phyloP scores from a whole-genome alignment of 1,284 basidiomycete genomes.

The Sphagnurus paluster region DNA sequence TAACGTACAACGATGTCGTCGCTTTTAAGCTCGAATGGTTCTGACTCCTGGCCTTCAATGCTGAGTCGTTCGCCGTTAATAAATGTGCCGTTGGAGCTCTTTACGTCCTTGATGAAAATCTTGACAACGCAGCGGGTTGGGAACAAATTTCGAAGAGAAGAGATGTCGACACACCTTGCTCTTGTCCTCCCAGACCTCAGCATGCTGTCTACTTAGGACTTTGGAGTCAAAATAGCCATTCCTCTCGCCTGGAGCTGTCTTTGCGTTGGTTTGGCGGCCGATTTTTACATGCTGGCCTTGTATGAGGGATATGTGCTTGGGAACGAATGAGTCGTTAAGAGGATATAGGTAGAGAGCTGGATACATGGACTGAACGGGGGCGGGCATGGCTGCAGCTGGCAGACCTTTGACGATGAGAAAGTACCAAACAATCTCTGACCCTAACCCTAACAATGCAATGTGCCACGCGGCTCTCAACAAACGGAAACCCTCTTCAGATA shows the following conservation, averaged over 20 bases:
- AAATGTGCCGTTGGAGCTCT: slow-evolving; percentile 98
- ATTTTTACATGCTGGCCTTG: slow-evolving; percentile 84
- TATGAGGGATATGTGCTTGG: slow-evolving; percentile 91
- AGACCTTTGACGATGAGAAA: slow-evolving; percentile 17
- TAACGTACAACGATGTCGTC: slow-evolving; percentile 74
- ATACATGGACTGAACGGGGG: slow-evolving; percentile 39
- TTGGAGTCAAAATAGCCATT: slow-evolving; percentile 99
- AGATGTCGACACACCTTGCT: slow-evolving; percentile 62
- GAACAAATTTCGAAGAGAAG: not conserved
- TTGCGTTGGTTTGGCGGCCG: slow-evolving; percentile 96
- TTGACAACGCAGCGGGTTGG: slow-evolving; percentile 28
- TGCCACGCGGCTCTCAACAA: not conserved
- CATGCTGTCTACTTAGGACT: slow-evolving; percentile 93
- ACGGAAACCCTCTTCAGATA: not conserved
- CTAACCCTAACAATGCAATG: slow-evolving; percentile 9
- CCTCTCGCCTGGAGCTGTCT: slow-evolving; percentile 91
- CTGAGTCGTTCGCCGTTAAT: slow-evolving; percentile 95
- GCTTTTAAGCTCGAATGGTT: slow-evolving; percentile 91
- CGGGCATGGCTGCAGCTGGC: slow-evolving; percentile 38
- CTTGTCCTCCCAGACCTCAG: slow-evolving; percentile 95
- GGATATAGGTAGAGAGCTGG: slow-evolving; percentile 92
- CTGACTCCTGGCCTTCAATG: slow-evolving; percentile 88
- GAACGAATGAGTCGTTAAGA: slow-evolving; percentile 93
- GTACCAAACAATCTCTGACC: slow-evolving; percentile 18
- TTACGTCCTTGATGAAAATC: slow-evolving; percentile 99